Percentiles rank a stretch among this genome's conserved stretches.
Conservation (phyloP, 2,329 filamentous ascomycete species). For the Hypoxylon sp. region DNA sequence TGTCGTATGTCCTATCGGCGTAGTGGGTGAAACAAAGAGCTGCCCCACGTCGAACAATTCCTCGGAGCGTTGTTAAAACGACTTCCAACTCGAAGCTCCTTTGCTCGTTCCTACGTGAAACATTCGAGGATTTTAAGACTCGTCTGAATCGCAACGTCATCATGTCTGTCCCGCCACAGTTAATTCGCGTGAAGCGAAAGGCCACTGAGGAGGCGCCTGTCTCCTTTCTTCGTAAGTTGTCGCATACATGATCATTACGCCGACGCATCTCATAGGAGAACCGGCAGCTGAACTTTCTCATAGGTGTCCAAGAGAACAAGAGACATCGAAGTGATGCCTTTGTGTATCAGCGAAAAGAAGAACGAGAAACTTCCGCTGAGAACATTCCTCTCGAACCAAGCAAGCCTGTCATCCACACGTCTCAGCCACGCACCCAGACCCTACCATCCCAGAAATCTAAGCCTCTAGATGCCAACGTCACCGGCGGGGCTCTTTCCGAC, state of each 20-base stretch:
- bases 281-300: conserved; percentile 26
- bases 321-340: conserved; percentile 66
- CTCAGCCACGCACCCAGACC: conserved; percentile 56
- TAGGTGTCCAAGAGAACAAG: conserved; percentile 68
- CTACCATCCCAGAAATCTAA: conserved; percentile 44
- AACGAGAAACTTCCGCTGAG: conserved; percentile 48
- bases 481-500: conserved; percentile 31
- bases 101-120: background rate
- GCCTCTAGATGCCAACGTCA: conserved; percentile 28
- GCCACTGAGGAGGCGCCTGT: conserved; percentile 66
- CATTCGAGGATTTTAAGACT: background rate
- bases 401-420: conserved; percentile 64
- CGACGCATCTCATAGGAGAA: background rate
- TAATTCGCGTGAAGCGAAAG: conserved; percentile 73
- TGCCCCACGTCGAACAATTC: conserved; percentile 11
- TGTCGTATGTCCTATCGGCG: background rate
- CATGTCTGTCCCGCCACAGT: conserved; percentile 70
- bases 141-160: conserved; percentile 1
- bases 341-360: conserved; percentile 68
- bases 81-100: background rate
- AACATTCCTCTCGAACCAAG: conserved; percentile 44
- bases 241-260: background rate
- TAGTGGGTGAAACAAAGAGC: conserved; percentile 13
- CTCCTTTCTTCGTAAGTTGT: conserved; percentile 66
- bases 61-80: background rate